Evolutionary conservation across 805 yeast species (phyloP), one percentile per base, ranked within the genome.

Genomic region (Candida jianshihensis): DNA sequence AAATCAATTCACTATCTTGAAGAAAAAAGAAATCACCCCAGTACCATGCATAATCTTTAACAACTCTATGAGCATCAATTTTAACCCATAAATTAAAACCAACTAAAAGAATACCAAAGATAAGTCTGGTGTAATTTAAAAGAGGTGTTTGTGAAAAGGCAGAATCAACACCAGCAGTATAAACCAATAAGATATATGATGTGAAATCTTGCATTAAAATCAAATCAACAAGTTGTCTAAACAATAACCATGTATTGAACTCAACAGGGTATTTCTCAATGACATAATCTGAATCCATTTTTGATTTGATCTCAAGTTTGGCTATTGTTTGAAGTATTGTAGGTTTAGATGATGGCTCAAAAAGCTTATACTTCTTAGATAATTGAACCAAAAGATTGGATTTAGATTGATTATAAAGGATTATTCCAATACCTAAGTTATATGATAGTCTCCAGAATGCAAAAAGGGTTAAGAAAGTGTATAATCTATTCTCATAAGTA

Each of bases 11-110:
- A 54, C 68, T 74, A 43, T 73, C 75, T 54, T 82, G 83, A 37
- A 87, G 64, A 61, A 85, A 85, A 70, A 85, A 85, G 61, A 85
- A 85, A 59, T 86, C 95, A 19, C 95, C 95, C 95, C 95, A 85
- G 59, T 85, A 85, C 95, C 95, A 85, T 10, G 95, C 95, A 54
- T 78, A 85, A 54, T 85, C 95, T 56, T 85, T 84, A 40, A 85
- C 88, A 15, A 85, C 88, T 46, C 88, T 71, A 56, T 85, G 95
- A 24, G 95, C 95, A 56, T 86, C 89, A 18, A 84, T 61, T 56
- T 85, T 85, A 32, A 85, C 95, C 88, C 92, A 81, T 20, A 81
- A 64, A 53, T 85, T 85, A 64, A 86, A 82, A 15, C 81, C 40
- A 41, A 84, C 76, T 47, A 85, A 68, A 5, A 62, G 43, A 1